Evolutionary conservation across 441 rosid genomes (phyloP).

Genomic region (Gossypium aridum): DNA sequence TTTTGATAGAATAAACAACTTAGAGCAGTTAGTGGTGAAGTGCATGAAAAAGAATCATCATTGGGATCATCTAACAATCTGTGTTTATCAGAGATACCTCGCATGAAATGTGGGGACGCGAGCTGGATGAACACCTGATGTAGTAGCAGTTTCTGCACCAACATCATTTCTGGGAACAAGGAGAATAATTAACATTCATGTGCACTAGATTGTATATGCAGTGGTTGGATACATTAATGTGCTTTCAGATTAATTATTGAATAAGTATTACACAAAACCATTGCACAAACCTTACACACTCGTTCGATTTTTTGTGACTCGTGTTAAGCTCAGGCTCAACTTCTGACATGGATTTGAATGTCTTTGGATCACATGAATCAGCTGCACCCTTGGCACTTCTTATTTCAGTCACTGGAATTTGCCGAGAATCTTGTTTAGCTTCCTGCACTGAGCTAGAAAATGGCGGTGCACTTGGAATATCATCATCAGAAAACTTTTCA

Average conservation of each 20-base stretch:
- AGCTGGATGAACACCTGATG: slow-evolving; percentile 53
- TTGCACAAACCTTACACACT: slow-evolving; percentile 51
- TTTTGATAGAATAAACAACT: slow-evolving; percentile 16
- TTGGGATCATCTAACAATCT: slow-evolving; percentile 3
- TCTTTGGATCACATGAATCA: slow-evolving; percentile 22
- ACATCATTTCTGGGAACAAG: slow-evolving; percentile 39
- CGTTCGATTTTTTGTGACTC: slow-evolving; percentile 40
- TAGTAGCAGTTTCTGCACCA: slow-evolving; percentile 50
- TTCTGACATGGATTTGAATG: slow-evolving; percentile 18
- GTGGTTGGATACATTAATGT: not conserved
- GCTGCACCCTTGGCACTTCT: slow-evolving; percentile 14
- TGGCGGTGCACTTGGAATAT: slow-evolving; percentile 92
- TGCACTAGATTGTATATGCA: not conserved
- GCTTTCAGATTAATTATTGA: not conserved
- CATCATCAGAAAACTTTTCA: slow-evolving; percentile 40
- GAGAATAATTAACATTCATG: not conserved
- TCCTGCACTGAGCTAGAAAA: slow-evolving; percentile 51
- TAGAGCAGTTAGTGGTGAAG: slow-evolving; percentile 7
- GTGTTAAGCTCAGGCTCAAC: slow-evolving; percentile 31
- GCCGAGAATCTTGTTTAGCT: slow-evolving; percentile 40
- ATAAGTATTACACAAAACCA: not conserved
- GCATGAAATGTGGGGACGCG: slow-evolving; percentile 94
- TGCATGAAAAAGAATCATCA: not conserved
- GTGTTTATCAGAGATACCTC: slow-evolving; percentile 36
- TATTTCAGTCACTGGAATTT: slow-evolving; percentile 31